Conservation (phyloP, 805 yeast species). For the Myxozyma neotropica region DNA sequence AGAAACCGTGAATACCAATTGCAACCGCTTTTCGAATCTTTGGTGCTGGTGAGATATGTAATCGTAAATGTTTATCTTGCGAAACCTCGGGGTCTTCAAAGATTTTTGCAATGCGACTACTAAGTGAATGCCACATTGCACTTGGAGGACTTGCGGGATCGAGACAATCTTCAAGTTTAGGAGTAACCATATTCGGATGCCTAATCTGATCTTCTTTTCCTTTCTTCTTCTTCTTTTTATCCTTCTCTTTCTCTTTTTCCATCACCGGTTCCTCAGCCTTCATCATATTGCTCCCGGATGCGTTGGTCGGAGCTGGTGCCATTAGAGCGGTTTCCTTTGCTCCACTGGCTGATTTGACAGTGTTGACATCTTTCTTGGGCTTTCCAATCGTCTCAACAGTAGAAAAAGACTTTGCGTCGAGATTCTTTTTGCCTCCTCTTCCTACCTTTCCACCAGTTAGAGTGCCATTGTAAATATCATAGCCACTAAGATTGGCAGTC, state of each 20-base stretch:
- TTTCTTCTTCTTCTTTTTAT: slow-evolving; percentile 24
- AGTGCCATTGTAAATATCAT: slow-evolving; percentile 10
- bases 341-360: slow-evolving; percentile 28
- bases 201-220: slow-evolving; percentile 18
- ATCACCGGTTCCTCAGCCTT: slow-evolving; percentile 5
- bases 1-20: slow-evolving; percentile 94
- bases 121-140: slow-evolving; percentile 20
- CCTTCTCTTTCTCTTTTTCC: slow-evolving; percentile 6
- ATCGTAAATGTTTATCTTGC: not conserved
- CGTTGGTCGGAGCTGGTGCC: slow-evolving; percentile 29
- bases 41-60: slow-evolving; percentile 23
- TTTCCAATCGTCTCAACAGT: slow-evolving; percentile 26
- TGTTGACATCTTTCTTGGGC: slow-evolving; percentile 14
- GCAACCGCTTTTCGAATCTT: slow-evolving; percentile 59
- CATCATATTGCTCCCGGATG: not conserved
- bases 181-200: slow-evolving; percentile 29
- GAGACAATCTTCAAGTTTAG: slow-evolving; percentile 28
- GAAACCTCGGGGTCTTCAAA: slow-evolving; percentile 3
- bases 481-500: slow-evolving; percentile 3
- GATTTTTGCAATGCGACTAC: slow-evolving; percentile 8
- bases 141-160: slow-evolving; percentile 1
- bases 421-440: not conserved
- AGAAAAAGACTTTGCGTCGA: slow-evolving; percentile 18
- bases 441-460: slow-evolving; percentile 2
- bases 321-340: slow-evolving; percentile 28